Conservation (phyloP, 148 eudicot genomes). For the Rhododendron ferrugineum region DNA sequence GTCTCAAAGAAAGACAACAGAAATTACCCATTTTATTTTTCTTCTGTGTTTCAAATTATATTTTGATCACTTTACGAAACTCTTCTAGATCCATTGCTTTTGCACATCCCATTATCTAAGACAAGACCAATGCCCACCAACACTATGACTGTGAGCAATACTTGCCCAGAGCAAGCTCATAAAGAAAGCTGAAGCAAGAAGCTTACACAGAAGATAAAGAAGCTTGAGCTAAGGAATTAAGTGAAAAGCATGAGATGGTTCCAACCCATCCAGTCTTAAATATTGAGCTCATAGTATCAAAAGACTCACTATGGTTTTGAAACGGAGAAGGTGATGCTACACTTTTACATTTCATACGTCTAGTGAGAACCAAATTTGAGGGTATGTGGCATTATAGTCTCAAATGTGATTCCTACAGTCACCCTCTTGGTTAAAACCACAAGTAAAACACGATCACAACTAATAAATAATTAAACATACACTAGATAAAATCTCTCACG, state of each 20-base stretch:
- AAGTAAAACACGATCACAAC: neutral
- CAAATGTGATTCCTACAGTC: neutral
- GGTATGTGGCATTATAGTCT: neutral
- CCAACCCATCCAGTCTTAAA: neutral
- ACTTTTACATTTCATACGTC: neutral
- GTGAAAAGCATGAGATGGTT: neutral
- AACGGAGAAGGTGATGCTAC: neutral
- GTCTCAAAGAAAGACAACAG: neutral
- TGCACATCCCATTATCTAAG: neutral
- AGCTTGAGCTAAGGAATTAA: neutral
- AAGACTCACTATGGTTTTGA: neutral
- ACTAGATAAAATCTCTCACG: neutral
- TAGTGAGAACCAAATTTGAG: neutral
- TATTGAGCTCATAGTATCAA: neutral
- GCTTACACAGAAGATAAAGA: neutral
- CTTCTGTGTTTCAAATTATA: neutral
- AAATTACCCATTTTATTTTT: neutral
- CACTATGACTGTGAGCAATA: neutral
- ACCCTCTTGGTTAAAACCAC: neutral
- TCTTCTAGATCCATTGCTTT: neutral
- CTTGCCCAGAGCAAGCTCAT: neutral
- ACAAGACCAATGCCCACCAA: neutral
- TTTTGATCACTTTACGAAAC: neutral
- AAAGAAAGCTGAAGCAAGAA: neutral
- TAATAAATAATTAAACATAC: neutral